Evolutionary conservation across 306 rosid species (phyloP), one percentile per base, ranked within the genome.

Genomic region (Vigna reflexopilosa): DNA sequence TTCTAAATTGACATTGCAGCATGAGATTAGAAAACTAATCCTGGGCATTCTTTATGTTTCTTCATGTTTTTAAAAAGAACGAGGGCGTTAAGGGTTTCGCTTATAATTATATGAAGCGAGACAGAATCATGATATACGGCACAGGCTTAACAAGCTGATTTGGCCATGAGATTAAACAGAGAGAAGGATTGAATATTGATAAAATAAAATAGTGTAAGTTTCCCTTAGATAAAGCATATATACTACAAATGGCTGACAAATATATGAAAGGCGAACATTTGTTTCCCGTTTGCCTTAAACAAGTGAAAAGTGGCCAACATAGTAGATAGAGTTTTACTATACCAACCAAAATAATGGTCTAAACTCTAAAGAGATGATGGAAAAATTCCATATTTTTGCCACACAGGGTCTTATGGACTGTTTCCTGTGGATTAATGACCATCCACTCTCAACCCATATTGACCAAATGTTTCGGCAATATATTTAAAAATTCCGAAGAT

Each of bases 381-480:
- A 30, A 62, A 16, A 16, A 24, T 32, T 62, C 67, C 16, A 26
- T 22, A 62, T 59, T 13, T 59, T 28, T 59, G 42, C 40, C 26
- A 30, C 44, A 59, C 42, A 59, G 20, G 10, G 44, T 38, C 7
- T 38, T 38, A 38, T 40, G 9, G 44, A 36, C 77, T 38, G 58
- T 26, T 62, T 79, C 64, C 26, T 64, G 48, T 9, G n/a, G 57
- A 44, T 52, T 51, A 62, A 16, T 3, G 19, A 24, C 12, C 73
- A 44, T 64, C 61, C 65, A 44, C 32, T 65, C 52, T 51, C 34
- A 80, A 47, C 16, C 54, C 15, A 67, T 9, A 57, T 38, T 32
- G 7, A 8, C 55, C 26, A 24, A 72, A 80, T 80, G 45, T 17
- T 68, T 69, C 51, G 20, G 17, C 9, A 26, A 8, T 32, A 20